These are phyloP conservation scores for Xylaria telfairii DNA, from an alignment of 495 filamentous ascomycete species.

Conservation along the genomic window DNA sequence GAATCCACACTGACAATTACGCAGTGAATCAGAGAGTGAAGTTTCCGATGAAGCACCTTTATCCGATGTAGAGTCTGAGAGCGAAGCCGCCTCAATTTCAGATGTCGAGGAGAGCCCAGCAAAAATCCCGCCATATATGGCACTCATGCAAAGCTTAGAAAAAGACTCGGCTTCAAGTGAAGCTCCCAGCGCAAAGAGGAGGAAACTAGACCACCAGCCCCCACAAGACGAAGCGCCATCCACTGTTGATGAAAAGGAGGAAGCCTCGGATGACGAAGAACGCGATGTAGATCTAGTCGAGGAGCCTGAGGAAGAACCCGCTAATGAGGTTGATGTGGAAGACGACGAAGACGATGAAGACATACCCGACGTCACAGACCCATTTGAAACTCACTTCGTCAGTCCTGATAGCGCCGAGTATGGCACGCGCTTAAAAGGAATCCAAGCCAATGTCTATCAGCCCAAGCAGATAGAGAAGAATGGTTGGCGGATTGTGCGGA, in stretches of 20 bases:
- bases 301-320: constrained; percentile 55
- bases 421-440: constrained; percentile 51
- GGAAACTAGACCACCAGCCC: constrained; percentile 62
- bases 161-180: constrained; percentile 61
- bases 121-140: constrained; percentile 63
- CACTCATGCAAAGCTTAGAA: constrained; percentile 67
- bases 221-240: constrained; percentile 34
- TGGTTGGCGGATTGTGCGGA: constrained; percentile 47
- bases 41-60: constrained; percentile 48
- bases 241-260: constrained; percentile 33
- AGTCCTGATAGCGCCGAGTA: constrained; percentile 64
- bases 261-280: constrained; percentile 41
- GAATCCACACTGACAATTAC: constrained; percentile 28
- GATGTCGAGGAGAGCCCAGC: constrained; percentile 43
- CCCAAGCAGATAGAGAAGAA: constrained; percentile 52
- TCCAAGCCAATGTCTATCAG: constrained; percentile 68
- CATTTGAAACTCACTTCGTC: constrained; percentile 82
- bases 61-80: constrained; percentile 47
- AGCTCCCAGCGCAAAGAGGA: constrained; percentile 67
- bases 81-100: constrained; percentile 45
- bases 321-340: constrained; percentile 36
- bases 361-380: constrained; percentile 64
- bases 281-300: constrained; percentile 54
- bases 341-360: constrained; percentile 55
- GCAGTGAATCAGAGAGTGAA: constrained; percentile 51